Base-by-base conservation (phyloP, 2,329 filamentous ascomycete genomes). In the Pyrenophora graminea region DNA sequence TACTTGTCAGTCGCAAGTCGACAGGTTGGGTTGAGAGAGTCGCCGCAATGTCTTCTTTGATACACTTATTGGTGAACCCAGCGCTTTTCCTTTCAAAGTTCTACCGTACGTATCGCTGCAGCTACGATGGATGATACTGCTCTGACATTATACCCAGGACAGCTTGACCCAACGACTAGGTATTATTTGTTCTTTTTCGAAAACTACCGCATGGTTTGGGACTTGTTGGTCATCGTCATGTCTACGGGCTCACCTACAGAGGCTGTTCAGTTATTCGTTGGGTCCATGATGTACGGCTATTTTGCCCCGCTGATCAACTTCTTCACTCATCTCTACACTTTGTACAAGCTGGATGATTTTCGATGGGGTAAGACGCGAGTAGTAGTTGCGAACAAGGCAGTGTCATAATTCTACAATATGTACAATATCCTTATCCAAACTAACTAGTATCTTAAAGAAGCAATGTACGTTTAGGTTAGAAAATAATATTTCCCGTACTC, bases 311-410 rank as follows among this genome's bases (percentile, higher is more conserved):
- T 39, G 3, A 25, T 46, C 13, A 37, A 46, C 18, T 39, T 41
- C 6, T 25, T 45, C 7, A 46, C 31, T 15, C 48, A 51, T 8
- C 18, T 46, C 17, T 46, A 51, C 37, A 46, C 42, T 6, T 15
- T 51, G n/a, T 32, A 40, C 23, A 46, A 46, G 4, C 9, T 51
- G 42, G 42, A 51, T 23, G 42, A 51, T 47, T 51, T 51, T 12
- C 31, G 42, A 27, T 51, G 48, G 48, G 42, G 42, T 7, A 51
- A 51, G 48, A 51, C 48, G 6, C 36, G 37, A 12, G 37, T 51
- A 10, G 48, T 30, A 13, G 37, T 51, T 17, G 18, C 31, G 23
- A 19, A 37, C 3, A 41, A 41, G 17, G 6, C 36, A 25, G 42
- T 37, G 25, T 25, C 21, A 12, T 18, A 4, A 6, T 34, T 12